Evolutionary conservation across 2,329 filamentous ascomycete genomes (phyloP), one percentile per base, ranked within the genome.

Genomic region (Arthroderma sp.): DNA sequence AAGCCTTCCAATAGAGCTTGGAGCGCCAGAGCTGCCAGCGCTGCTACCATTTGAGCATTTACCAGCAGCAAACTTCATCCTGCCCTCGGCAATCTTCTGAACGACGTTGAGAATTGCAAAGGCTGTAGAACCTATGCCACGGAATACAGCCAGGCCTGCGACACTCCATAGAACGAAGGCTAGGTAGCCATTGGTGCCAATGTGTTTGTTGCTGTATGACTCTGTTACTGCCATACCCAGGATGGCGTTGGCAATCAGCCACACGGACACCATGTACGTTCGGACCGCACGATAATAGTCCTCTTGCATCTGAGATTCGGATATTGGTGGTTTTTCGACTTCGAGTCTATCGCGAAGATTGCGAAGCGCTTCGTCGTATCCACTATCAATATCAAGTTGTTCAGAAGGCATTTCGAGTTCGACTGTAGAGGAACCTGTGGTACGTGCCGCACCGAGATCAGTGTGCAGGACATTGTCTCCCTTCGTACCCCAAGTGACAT

Each of bases 401-500:
- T 98, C 94, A 1, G 84, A 88, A 0, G 94, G 93, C 91, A 98
- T 98, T 68, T 98, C 93, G 4, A 98, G 79, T 71, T 96, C 89
- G 65, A 98, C 93, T 0, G 86, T 88, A 59, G 85, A 81, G 52
- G 81, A 81, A 57, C 86, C 87, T 62, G 87, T 84, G 54, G 84
- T 84, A 5, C 87, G 82, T 11, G 94, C 93, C 4, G 87, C 84
- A 58, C 93, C 93, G 0, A 98, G 83, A 69, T 98, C 94, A 6
- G 87, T 96, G 71, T 88, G 86, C 66, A 93, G 85, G 37, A 95
- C 84, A 71, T 98, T 98, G 79, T 98, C 93, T 58, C 93, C 93
- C 75, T 98, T 98, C 49, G 93, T 98, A 47, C 93, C 93, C 93
- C 93, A 98, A 0, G 91, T 95, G 19, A 98, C 90, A 70, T 98